Conservation (phyloP, 257 asterid species). For the Ballota nigra region DNA sequence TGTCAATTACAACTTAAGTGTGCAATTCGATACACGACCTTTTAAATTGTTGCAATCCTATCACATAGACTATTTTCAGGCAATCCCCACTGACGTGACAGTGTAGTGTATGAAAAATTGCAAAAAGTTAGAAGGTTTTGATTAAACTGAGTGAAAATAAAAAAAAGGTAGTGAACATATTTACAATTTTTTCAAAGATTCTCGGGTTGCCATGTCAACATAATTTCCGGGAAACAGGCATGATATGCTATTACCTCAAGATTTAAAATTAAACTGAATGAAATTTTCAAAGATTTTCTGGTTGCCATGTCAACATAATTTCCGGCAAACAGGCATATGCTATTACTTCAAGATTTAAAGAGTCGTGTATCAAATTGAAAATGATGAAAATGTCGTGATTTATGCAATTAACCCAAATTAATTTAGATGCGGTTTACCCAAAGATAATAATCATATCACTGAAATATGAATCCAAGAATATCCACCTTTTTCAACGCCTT, state of each 20-base stretch:
- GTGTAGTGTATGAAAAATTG: not conserved
- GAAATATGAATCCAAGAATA: slow-evolving; percentile 13
- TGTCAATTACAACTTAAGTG: not conserved
- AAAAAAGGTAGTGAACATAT: not conserved
- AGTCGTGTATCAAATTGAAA: too few species aligned
- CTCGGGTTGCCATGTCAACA: not conserved
- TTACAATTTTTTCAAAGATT: not conserved
- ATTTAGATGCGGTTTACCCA: not conserved
- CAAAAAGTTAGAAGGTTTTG: not conserved
- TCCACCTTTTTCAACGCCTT: slow-evolving; percentile 44
- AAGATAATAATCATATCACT: slow-evolving; percentile 16
- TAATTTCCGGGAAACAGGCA: not conserved
- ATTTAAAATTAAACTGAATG: too few species aligned
- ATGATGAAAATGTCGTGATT: not conserved
- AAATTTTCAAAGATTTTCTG: not conserved
- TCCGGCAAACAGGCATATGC: not conserved
- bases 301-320: not conserved
- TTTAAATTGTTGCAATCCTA: not conserved
- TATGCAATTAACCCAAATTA: not conserved
- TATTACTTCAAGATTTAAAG: too few species aligned
- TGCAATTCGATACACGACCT: not conserved
- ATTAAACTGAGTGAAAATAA: too few species aligned
- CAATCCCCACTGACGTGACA: not conserved
- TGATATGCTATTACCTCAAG: too few species aligned
- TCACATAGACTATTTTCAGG: not conserved